Evolutionary conservation across 164 flowering plant species (phyloP).

Genomic region (Buxus sempervirens): DNA sequence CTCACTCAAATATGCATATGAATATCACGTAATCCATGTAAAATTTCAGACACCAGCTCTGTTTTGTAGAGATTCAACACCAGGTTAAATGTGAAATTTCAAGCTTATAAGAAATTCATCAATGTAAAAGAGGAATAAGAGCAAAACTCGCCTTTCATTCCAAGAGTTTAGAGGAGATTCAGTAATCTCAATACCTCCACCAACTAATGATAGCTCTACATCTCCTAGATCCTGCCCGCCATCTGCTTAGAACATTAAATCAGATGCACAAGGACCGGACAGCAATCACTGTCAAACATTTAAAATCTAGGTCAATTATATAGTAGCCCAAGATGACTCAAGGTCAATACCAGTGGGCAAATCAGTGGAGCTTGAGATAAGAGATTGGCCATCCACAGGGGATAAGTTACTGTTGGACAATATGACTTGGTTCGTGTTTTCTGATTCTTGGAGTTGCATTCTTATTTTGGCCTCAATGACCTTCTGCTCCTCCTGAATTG

Average conservation of each 20-base stretch:
- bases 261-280: background rate
- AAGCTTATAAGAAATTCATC: background rate
- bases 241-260: conserved; percentile 12
- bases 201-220: conserved; percentile 2
- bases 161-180: conserved; percentile 13
- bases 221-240: conserved; percentile 3
- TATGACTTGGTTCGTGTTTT: conserved; percentile 12
- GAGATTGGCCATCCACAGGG: conserved; percentile 14
- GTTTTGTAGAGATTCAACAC: too few relatives aligned
- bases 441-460: conserved; percentile 27
- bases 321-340: background rate
- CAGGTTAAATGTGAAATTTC: too few relatives aligned
- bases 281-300: background rate
- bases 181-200: conserved; percentile 7
- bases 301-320: background rate
- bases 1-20: too few relatives aligned
- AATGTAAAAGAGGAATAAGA: background rate
- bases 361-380: conserved; percentile 8
- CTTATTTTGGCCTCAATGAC: conserved; percentile 37
- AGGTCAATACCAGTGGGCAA: conserved; percentile 9
- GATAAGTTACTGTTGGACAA: conserved; percentile 5
- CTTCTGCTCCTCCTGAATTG: conserved; percentile 37
- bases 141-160: conserved; percentile 17
- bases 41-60: too few relatives aligned
- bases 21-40: too few relatives aligned